Evolutionary conservation across 495 filamentous ascomycete species (phyloP).

Genomic region (Hypoxylon crocopeplum): DNA sequence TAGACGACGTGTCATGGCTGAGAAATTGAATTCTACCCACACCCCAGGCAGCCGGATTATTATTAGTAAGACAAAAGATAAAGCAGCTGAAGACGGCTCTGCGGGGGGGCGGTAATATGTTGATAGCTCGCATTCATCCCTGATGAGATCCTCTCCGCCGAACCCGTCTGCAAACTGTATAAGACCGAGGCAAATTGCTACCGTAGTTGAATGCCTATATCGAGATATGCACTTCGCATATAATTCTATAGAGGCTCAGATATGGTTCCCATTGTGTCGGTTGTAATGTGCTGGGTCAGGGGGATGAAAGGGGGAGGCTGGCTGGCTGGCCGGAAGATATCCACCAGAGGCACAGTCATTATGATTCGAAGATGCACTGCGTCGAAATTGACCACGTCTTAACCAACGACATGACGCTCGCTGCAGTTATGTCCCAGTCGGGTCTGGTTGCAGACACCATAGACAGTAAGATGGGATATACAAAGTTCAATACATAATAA

Average conservation of each 20-base stretch:
- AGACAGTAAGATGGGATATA: slow-evolving; percentile 13
- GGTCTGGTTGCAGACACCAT: slow-evolving; percentile 24
- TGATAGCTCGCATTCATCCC: neutral
- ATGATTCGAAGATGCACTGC: slow-evolving; percentile 9
- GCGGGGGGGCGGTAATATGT: slow-evolving; percentile 9
- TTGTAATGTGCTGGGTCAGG: neutral
- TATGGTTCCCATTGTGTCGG: too few relatives aligned
- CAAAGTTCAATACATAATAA: too few relatives aligned
- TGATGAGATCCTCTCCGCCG: slow-evolving; percentile 9
- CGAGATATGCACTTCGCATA: too few relatives aligned
- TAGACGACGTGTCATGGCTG: slow-evolving; percentile 31
- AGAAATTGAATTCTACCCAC: slow-evolving; percentile 11
- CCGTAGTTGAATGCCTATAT: too few relatives aligned
- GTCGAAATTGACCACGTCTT: slow-evolving; percentile 24
- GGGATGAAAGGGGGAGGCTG: slow-evolving; percentile 16
- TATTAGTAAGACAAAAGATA: slow-evolving; percentile 16
- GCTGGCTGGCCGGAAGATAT: slow-evolving; percentile 8
- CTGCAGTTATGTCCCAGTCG: slow-evolving; percentile 24
- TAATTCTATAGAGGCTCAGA: too few relatives aligned
- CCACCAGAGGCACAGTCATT: slow-evolving; percentile 10
- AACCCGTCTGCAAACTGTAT: neutral
- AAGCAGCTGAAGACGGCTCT: slow-evolving; percentile 20
- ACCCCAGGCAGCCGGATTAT: slow-evolving; percentile 19
- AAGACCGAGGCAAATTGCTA: too few relatives aligned
- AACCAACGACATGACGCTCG: slow-evolving; percentile 14